phyloP scores from a whole-genome alignment of 371 early-diverging fungal species.

The Actinomortierella ambigua region DNA sequence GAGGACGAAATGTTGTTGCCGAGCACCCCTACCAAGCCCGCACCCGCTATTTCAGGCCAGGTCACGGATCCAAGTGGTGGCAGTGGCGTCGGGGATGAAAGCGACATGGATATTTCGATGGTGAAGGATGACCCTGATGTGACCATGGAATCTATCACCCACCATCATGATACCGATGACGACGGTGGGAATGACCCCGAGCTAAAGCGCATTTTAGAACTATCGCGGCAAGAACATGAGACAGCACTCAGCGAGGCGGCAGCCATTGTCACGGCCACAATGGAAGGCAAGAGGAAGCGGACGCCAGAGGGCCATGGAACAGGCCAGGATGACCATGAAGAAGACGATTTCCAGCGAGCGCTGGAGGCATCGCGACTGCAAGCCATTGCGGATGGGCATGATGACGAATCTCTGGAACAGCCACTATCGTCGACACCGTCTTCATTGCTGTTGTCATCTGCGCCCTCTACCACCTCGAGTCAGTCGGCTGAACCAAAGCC shows the following conservation, averaged over 20 bases:
- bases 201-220: constrained; percentile 12
- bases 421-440: too few species aligned
- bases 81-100: too few species aligned
- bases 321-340: constrained; percentile 8
- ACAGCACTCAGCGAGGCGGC: constrained; percentile 18
- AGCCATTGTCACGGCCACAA: constrained; percentile 11
- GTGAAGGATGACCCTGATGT: not conserved
- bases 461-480: not conserved
- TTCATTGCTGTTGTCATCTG: too few species aligned
- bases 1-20: too few species aligned
- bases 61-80: too few species aligned
- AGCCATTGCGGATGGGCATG: constrained; percentile 36
- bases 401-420: constrained; percentile 5
- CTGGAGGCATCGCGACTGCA: constrained; percentile 30
- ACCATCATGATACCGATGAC: not conserved
- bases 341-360: constrained; percentile 33
- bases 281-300: not conserved
- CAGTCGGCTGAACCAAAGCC: not conserved
- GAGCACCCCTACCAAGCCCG: too few species aligned
- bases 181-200: constrained; percentile 11
- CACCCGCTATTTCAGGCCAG: too few species aligned
- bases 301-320: not conserved
- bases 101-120: not conserved
- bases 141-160: not conserved
- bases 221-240: constrained; percentile 23